Evolutionary conservation across 176 grass and related monocot genomes (phyloP), one percentile per base, ranked within the genome.

Genomic region (Avena insularis): DNA sequence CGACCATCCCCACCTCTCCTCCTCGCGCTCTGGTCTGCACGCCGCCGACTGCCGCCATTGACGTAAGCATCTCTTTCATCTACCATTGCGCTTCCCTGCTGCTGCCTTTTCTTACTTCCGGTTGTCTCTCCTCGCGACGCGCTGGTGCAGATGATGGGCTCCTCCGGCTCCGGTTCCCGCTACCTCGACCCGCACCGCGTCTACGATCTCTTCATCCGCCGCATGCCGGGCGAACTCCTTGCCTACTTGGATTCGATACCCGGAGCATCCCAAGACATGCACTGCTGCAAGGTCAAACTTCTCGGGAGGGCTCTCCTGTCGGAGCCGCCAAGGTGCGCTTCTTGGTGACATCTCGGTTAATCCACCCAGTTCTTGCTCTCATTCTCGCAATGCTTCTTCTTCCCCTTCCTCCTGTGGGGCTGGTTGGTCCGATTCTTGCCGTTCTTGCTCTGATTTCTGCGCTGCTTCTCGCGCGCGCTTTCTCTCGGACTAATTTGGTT

Each of bases 11-110:
- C n/a, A 15, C 10, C 12, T 49, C 43, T 48, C n/a, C 20, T 50
- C 45, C 61, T 64, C 23, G 61, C 61, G 45, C 71, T 49, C 71
- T 14, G 46, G 43, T 19, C 20, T 73, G 21, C 71, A 45, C 71
- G 20, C 45, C 71, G n/a, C 43, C 43, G 19, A 1, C 71, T 23
- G n/a, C 40, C 38, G 70, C 40, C 70, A 72, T 72, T 72, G 70
- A 12, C 70, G 70, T 72, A 47, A 72, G 69, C 69, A 20, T n/a
- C 38, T 16, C 64, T 21, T n/a, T 23, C 70, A 40, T 72, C 68
- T 2, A 12, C 68, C 70, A 45, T 21, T n/a, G 40, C 70, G 70
- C 70, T 21, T n/a, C 19, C 10, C 9, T 20, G 11, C 70, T 3
- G 40, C 70, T 13, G 40, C 40, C 47, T 43, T 45, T 43, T 6